Evolutionary conservation across 2,329 filamentous ascomycete species (phyloP), one percentile per base, ranked within the genome.

Genomic region (Microsporum canis): DNA sequence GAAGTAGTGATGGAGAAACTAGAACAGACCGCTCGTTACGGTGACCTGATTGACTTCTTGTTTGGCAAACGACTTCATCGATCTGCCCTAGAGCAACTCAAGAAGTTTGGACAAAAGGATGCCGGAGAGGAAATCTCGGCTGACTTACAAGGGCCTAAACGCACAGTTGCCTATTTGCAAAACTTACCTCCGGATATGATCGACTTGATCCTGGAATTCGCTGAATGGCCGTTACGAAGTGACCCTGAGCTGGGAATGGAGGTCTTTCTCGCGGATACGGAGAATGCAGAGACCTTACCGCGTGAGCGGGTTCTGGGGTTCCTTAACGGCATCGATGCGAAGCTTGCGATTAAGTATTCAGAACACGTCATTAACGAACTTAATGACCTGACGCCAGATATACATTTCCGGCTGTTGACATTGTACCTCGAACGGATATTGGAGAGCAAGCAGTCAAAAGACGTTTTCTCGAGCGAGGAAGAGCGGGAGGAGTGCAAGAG

Each of bases 31-130:
- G 88, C 88, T 62, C 85, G 91, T 36, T 96, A 95, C 73, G 92
- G 87, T 58, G 92, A 97, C 75, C 79, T 99, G 1, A 91, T 99
- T n/a, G 92, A 97, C 72, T 99, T 99, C 71, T 86, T 97, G 66
- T 90, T 95, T 68, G 94, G 94, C 65, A 99, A 99, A 77, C 91
- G 88, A 72, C 81, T 97, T 45, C 94, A 99, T 73, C 84, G 87
- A 17, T 86, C 95, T 69, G 92, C 94, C 0, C 77, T 99, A 17
- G 88, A 90, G 65, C 77, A 96, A 34, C 80, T 99, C 0, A 83
- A 84, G 66, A 88, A 86, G 65, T 96, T 96, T 67, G 92, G 92
- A 17, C 61, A 60, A 31, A 58, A 47, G 8, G 65, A 69, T 36
- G 63, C 68, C 36, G 68, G 65, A 23, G 71, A 71, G 49, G 71